Evolutionary conservation across 2,329 filamentous ascomycete species (phyloP).

Genomic region (Madurella fahalii): DNA sequence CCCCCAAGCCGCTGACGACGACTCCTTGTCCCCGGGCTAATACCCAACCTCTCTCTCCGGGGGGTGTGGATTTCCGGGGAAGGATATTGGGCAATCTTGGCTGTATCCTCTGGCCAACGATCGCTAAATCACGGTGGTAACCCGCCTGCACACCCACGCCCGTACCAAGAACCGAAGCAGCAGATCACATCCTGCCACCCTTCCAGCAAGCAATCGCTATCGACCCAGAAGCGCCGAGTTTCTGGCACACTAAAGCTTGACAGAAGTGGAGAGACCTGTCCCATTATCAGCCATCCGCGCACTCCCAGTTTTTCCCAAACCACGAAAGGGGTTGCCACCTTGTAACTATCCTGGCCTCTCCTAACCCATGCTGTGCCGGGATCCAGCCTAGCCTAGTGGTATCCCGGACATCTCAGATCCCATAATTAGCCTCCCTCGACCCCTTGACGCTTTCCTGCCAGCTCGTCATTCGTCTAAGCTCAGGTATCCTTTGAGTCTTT

Average conservation of each 20-base stretch:
- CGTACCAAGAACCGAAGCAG: constrained; percentile 19
- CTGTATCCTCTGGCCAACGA: constrained; percentile 17
- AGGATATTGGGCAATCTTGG: constrained; percentile 11
- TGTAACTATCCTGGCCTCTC: constrained; percentile 15
- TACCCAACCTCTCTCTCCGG: constrained; percentile 5
- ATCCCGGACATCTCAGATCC: constrained; percentile 1
- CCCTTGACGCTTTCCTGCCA: constrained; percentile 1
- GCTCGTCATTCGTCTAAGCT: not conserved
- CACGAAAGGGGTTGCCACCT: constrained; percentile 20
- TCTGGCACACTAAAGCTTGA: constrained; percentile 14
- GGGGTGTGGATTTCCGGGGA: constrained; percentile 5
- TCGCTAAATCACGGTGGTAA: constrained; percentile 21
- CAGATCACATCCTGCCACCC: constrained; percentile 19
- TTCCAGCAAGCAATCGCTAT: constrained; percentile 13
- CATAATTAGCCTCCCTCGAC: constrained; percentile 4
- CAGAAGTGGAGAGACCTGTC: constrained; percentile 4
- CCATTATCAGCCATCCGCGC: constrained; percentile 8
- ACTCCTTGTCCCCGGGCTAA: constrained; percentile 9
- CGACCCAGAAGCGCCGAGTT: constrained; percentile 18
- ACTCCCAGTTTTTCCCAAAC: constrained; percentile 6
- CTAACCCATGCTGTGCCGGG: constrained; percentile 16
- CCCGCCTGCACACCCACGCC: constrained; percentile 24
- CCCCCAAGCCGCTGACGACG: constrained; percentile 7
- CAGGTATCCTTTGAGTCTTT: constrained; percentile 6
- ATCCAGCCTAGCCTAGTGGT: constrained; percentile 16